Evolutionary conservation across 257 asterid genomes (phyloP).

Genomic region (Thymus mandschuricus): DNA sequence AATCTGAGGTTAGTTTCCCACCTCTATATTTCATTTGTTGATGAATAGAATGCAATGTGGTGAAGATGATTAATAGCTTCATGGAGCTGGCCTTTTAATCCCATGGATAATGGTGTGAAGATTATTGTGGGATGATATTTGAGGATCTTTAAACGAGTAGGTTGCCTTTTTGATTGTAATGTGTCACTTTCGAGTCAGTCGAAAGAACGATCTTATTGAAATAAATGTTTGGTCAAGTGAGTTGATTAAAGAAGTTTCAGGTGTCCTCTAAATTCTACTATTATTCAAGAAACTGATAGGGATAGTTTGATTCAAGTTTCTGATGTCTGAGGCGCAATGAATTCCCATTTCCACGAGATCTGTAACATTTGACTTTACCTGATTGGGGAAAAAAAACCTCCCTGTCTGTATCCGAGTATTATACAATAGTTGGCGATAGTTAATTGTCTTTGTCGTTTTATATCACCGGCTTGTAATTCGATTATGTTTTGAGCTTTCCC

Average conservation of each 20-base stretch:
- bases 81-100: constrained; percentile 1
- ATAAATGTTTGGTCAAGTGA: constrained; percentile 7
- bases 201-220: background rate
- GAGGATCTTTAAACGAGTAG: background rate
- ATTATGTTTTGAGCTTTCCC: background rate
- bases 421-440: background rate
- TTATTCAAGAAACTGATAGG: background rate
- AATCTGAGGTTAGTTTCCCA: background rate
- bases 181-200: constrained; percentile 5
- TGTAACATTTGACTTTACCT: constrained; percentile 7
- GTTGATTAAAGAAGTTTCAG: background rate
- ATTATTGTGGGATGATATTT: background rate
- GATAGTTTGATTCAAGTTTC: constrained; percentile 6
- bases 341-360: background rate
- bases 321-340: background rate
- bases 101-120: constrained; percentile 12
- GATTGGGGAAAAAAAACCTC: background rate
- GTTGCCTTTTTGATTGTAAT: constrained; percentile 1
- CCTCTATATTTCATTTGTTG: background rate
- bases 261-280: background rate
- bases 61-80: constrained; percentile 5
- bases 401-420: background rate
- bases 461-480: constrained; percentile 11
- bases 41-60: background rate
- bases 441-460: background rate